Percentiles rank a stretch among this genome's conserved stretches.
phyloP scores from a whole-genome alignment of 2,329 filamentous ascomycete genomes.

The Apiospora aurea region DNA sequence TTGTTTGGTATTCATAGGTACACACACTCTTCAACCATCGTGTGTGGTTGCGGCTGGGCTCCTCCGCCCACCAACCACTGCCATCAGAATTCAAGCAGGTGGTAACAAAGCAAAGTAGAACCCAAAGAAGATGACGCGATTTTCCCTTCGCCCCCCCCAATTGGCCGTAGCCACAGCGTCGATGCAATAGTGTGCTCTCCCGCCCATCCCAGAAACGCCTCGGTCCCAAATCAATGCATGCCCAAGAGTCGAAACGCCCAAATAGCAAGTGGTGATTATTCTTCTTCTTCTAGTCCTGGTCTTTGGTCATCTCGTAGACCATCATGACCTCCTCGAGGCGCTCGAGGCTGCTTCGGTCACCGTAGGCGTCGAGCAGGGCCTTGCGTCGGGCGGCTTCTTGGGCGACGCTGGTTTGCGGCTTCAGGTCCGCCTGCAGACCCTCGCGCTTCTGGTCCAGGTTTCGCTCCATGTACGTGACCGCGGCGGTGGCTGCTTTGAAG shows the following conservation, averaged over 20 bases:
- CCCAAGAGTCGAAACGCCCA: not conserved
- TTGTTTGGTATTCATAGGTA: conserved; percentile 17
- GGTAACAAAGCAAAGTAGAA: not conserved
- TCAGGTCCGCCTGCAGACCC: conserved; percentile 20
- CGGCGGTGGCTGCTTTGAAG: conserved; percentile 21
- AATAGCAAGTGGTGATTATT: not conserved
- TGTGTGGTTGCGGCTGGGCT: not conserved
- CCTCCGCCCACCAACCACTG: not conserved
- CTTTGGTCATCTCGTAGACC: conserved; percentile 26
- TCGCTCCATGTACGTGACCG: conserved; percentile 15
- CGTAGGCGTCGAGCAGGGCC: conserved; percentile 26
- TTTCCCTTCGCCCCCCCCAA: not conserved
- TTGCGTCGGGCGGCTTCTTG: conserved; percentile 23
- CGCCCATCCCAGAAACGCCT: not conserved
- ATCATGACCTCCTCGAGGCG: conserved; percentile 26
- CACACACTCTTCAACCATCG: not conserved
- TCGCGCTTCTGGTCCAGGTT: conserved; percentile 15
- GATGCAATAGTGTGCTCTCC: not conserved
- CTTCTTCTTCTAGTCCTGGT: not conserved
- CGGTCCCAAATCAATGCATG: conserved; percentile 1
- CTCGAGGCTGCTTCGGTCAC: conserved; percentile 26
- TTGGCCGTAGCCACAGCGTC: conserved; percentile 11
- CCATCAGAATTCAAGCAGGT: not conserved
- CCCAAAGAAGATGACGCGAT: not conserved
- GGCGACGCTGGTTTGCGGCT: not conserved